Evolutionary conservation across 2,329 filamentous ascomycete species (phyloP), one percentile per base, ranked within the genome.

Genomic region (Monosporascus sp.): DNA sequence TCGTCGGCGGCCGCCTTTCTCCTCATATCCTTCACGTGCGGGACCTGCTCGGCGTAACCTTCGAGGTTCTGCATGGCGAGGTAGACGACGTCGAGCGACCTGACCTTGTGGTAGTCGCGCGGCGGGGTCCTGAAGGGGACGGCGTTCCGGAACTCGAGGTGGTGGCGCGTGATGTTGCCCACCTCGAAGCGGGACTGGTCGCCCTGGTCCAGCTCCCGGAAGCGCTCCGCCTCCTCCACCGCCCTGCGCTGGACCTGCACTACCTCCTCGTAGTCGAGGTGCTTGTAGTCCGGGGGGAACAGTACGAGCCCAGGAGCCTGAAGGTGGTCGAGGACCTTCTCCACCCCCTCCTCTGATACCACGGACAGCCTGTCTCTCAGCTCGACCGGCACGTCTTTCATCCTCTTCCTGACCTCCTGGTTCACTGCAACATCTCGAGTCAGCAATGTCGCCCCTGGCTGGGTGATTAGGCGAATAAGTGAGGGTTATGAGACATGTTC

Each of bases 51-150:
- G 25, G 37, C 38, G 39, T 53, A 48, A 6, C 48, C 47, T 35
- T 53, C 51, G 17, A 61, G 35, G 15, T 57, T 57, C 44, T 53
- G 45, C 9, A 60, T 45, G 11, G 55, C 59, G 15, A 55, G 51
- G 46, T 54, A 54, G 6, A 54, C 38, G 31, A 60, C 31, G 31
- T 60, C 59, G 31, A 59, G 41, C 15, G 63, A 5, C 54, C 61
- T 54, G 22, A 54, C 59, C 53, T 61, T 48, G 2, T 61, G 59
- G 3, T 41, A 53, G 27, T 58, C 51, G 48, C 64, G 63, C 17
- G 64, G 62, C 49, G 61, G 31, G 47, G 56, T 54, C 25, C 53
- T 50, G 6, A 20, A 31, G 24, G 50, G 53, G 48, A 52, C 52
- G 11, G 51, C 49, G 25, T 47, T 7, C 37, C 45, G 45, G 27